Evolutionary conservation across 2,329 filamentous ascomycete species (phyloP).

Genomic region (Blastomyces percursus): DNA sequence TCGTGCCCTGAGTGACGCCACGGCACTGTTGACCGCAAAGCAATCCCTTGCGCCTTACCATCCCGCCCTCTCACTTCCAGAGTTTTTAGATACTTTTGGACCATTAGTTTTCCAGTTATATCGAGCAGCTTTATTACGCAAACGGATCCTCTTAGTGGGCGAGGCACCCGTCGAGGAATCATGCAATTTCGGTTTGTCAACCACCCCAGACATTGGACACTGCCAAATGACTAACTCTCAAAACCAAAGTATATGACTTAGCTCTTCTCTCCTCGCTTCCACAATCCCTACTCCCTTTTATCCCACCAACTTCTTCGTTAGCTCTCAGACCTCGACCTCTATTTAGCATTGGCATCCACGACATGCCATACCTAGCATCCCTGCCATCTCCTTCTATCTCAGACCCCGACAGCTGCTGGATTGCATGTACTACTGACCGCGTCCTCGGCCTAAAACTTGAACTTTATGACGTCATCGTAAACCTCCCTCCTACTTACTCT

Average conservation of each 20-base stretch:
- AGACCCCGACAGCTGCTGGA: conserved; percentile 56
- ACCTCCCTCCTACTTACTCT: conserved; percentile 56
- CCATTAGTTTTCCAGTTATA: conserved; percentile 87
- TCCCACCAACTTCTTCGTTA: conserved; percentile 52
- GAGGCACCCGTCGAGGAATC: conserved; percentile 73
- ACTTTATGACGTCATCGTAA: conserved; percentile 82
- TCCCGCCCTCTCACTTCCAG: conserved; percentile 71
- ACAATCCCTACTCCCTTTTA: conserved; percentile 55
- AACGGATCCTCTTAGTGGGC: conserved; percentile 77
- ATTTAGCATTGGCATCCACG: conserved; percentile 89
- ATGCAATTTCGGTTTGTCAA: conserved; percentile 70
- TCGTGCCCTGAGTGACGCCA: conserved; percentile 34
- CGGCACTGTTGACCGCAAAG: conserved; percentile 30
- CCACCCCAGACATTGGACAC: background rate
- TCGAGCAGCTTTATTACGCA: conserved; percentile 72
- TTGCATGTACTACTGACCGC: conserved; percentile 91
- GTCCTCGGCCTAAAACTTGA: conserved; percentile 77
- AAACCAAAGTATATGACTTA: conserved; percentile 66
- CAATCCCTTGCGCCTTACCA: conserved; percentile 65
- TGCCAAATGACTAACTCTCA: conserved; percentile 16
- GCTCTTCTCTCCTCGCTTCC: conserved; percentile 89
- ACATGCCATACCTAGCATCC: conserved; percentile 69
- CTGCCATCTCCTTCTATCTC: conserved; percentile 42
- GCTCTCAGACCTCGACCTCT: conserved; percentile 61
- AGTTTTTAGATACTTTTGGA: conserved; percentile 71